Evolutionary conservation across 2,329 filamentous ascomycete genomes (phyloP).

Genomic region (Emmonsia crescens): DNA sequence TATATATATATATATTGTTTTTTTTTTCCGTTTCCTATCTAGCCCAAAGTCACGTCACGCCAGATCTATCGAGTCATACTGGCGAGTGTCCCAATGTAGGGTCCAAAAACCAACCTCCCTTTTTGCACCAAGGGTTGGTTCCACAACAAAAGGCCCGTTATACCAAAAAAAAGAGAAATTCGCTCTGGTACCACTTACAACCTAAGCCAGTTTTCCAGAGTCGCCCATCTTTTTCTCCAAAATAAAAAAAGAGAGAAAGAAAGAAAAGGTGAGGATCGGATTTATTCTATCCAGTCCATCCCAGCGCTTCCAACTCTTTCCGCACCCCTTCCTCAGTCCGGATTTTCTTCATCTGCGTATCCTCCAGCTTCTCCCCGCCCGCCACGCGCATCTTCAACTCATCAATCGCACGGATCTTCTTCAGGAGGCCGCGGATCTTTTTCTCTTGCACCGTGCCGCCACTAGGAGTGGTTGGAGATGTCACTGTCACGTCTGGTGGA

Average conservation of each 20-base stretch:
- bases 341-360: conserved; percentile 98
- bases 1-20: background rate
- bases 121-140: background rate
- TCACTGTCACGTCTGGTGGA: conserved; percentile 24
- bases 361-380: conserved; percentile 90
- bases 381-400: conserved; percentile 95
- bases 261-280: background rate
- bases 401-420: conserved; percentile 96
- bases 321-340: conserved; percentile 73
- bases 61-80: background rate
- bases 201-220: background rate
- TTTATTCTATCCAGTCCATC: conserved; percentile 30
- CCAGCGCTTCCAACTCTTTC: conserved; percentile 64
- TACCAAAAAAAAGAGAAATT: background rate
- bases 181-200: background rate
- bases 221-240: background rate
- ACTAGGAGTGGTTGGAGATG: conserved; percentile 19
- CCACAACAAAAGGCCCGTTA: background rate
- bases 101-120: background rate
- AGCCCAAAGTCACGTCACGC: background rate
- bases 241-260: too few species aligned
- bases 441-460: conserved; percentile 54
- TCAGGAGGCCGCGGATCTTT: conserved; percentile 85
- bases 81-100: background rate
- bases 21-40: background rate